Evolutionary conservation across 352 stramenopile genomes (phyloP).

Genomic region (Pilasporangium apinafurcum): DNA sequence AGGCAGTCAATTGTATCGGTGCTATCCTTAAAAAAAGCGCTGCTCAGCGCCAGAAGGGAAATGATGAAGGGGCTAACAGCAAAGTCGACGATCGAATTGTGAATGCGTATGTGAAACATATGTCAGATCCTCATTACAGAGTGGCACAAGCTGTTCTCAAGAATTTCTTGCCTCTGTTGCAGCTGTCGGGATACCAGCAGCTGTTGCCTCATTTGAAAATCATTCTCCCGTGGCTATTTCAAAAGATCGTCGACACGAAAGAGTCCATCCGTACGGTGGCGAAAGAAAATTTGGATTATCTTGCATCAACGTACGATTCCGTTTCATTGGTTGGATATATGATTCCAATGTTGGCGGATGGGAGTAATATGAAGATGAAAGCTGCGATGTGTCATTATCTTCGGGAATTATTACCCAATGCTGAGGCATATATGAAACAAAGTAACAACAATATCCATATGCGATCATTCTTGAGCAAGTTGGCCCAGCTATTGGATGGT

Average conservation of each 20-base stretch:
- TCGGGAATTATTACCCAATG: constrained; percentile 38
- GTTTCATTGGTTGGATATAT: constrained; percentile 33
- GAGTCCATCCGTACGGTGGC: constrained; percentile 43
- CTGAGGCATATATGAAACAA: constrained; percentile 53
- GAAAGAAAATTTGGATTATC: constrained; percentile 55
- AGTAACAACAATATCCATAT: constrained; percentile 60
- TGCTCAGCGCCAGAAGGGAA: constrained; percentile 6
- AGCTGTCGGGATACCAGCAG: constrained; percentile 26
- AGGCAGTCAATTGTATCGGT: constrained; percentile 47
- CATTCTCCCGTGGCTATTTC: constrained; percentile 57
- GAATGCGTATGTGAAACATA: constrained; percentile 43
- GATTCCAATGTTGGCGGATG: constrained; percentile 59
- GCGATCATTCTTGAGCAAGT: constrained; percentile 60
- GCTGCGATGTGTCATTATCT: constrained; percentile 62
- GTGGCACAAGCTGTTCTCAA: constrained; percentile 66
- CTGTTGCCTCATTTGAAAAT: constrained; percentile 47
- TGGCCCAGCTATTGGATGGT: constrained; percentile 55
- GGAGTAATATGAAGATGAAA: constrained; percentile 79
- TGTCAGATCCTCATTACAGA: constrained; percentile 69
- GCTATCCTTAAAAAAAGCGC: constrained; percentile 11
- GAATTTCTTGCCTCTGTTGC: constrained; percentile 43
- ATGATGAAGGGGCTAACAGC: not conserved
- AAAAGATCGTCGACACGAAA: constrained; percentile 75
- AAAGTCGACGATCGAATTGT: constrained; percentile 62
- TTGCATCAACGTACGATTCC: constrained; percentile 41